phyloP scores from a whole-genome alignment of 2,329 filamentous ascomycete genomes.

The Chalaropsis thielavioides region DNA sequence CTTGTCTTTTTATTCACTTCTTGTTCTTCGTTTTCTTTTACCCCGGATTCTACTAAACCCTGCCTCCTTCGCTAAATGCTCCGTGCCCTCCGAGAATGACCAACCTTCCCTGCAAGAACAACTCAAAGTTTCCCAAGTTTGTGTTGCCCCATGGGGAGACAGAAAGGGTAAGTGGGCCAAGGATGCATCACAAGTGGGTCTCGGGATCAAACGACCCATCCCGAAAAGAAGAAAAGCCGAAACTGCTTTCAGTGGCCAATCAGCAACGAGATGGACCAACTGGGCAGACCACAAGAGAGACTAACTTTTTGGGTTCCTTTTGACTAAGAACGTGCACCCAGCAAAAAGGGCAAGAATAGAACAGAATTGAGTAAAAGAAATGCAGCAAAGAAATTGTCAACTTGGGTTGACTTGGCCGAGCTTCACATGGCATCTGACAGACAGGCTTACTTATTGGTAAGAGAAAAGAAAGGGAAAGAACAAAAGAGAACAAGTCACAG shows the following conservation, averaged over 20 bases:
- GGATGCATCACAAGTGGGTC: background rate
- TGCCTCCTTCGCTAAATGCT: background rate
- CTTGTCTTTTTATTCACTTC: background rate
- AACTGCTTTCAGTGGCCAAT: background rate
- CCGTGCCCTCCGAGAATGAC: constrained; percentile 4
- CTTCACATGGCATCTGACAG: background rate
- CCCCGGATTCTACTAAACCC: constrained; percentile 5
- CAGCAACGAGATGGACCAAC: background rate
- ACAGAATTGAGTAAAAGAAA: background rate
- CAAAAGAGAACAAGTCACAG: too few relatives aligned
- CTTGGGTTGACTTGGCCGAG: background rate
- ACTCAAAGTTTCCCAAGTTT: background rate
- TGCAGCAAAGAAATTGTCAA: background rate
- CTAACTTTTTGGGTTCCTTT: background rate
- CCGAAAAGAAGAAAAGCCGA: constrained; percentile 5
- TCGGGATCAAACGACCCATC: background rate
- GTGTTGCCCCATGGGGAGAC: constrained; percentile 1
- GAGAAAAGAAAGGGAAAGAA: too few relatives aligned
- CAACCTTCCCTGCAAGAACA: background rate
- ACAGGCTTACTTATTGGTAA: background rate
- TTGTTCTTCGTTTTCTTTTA: background rate
- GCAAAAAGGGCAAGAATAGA: background rate
- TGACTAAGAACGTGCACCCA: background rate
- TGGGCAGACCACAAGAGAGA: background rate
- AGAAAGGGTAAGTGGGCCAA: background rate